These are phyloP conservation scores for Brassica carinata DNA, from an alignment of 345 rosid genomes.

Conservation along the genomic window DNA sequence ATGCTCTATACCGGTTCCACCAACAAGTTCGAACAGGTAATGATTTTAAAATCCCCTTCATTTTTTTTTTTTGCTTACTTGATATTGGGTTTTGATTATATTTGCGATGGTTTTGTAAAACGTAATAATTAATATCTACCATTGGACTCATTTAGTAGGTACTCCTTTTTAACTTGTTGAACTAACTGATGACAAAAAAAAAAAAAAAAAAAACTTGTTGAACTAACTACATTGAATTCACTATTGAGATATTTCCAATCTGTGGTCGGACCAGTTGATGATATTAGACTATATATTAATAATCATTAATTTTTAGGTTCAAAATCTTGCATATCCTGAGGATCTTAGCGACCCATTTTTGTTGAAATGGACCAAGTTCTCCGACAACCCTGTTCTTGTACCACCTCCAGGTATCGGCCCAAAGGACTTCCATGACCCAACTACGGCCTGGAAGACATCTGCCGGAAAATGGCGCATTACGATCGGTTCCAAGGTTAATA, in stretches of 20 bases:
- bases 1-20: constrained; percentile 91
- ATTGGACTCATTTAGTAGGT: background rate
- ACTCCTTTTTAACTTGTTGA: background rate
- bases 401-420: constrained; percentile 65
- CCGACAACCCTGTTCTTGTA: constrained; percentile 70
- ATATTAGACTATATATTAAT: background rate
- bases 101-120: background rate
- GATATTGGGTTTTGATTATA: background rate
- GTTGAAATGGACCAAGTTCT: constrained; percentile 64
- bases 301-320: constrained; percentile 43
- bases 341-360: constrained; percentile 72
- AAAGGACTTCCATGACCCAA: constrained; percentile 91
- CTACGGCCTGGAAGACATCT: constrained; percentile 82
- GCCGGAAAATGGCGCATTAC: constrained; percentile 79
- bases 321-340: constrained; percentile 89
- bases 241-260: background rate
- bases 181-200: background rate
- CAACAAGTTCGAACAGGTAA: constrained; percentile 54
- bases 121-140: background rate
- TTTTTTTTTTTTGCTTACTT: background rate
- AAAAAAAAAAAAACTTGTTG: background rate
- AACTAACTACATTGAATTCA: background rate
- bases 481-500: constrained; percentile 69
- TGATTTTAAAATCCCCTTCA: background rate
- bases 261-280: background rate